Conservation (phyloP, 2,329 filamentous ascomycete genomes). For the Fusarium sp. region DNA sequence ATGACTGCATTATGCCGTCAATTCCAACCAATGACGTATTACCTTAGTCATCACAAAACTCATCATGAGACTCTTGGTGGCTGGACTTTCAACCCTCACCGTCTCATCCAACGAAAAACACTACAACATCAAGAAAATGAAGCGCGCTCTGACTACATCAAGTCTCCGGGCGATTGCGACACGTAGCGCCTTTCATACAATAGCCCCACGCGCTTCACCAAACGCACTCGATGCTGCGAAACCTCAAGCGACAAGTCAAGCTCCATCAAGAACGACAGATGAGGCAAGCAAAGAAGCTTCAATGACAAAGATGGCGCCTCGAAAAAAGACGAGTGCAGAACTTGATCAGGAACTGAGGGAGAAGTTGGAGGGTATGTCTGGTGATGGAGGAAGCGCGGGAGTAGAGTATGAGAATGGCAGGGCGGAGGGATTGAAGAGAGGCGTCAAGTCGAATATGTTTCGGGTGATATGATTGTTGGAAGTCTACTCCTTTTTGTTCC, state of each 20-base stretch:
- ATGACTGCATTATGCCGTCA: slow-evolving; percentile 12
- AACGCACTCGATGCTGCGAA: rapidly evolving
- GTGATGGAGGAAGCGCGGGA: slow-evolving; percentile 76
- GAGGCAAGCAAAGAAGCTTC: neutral
- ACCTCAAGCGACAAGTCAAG: neutral
- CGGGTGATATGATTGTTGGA: slow-evolving; percentile 53
- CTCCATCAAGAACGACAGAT: neutral
- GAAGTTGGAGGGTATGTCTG: slow-evolving; percentile 73
- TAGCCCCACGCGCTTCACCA: rapidly evolving
- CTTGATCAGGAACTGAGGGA: slow-evolving; percentile 72
- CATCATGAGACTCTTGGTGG: neutral
- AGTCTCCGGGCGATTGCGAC: rapidly evolving
- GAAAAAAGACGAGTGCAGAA: slow-evolving; percentile 66
- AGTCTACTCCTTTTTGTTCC: too few relatives aligned
- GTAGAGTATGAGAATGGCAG: slow-evolving; percentile 80
- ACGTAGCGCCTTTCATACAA: neutral
- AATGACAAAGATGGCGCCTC: neutral
- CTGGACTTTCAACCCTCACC: neutral
- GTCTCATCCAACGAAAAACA: neutral
- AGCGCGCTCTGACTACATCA: neutral
- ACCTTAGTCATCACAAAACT: neutral
- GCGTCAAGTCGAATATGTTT: slow-evolving; percentile 83
- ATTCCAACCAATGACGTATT: slow-evolving; percentile 20
- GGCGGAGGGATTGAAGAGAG: slow-evolving; percentile 76
- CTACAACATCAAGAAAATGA: neutral